phyloP scores from a whole-genome alignment of 345 rosid species.

The Gossypium rotundifolium region DNA sequence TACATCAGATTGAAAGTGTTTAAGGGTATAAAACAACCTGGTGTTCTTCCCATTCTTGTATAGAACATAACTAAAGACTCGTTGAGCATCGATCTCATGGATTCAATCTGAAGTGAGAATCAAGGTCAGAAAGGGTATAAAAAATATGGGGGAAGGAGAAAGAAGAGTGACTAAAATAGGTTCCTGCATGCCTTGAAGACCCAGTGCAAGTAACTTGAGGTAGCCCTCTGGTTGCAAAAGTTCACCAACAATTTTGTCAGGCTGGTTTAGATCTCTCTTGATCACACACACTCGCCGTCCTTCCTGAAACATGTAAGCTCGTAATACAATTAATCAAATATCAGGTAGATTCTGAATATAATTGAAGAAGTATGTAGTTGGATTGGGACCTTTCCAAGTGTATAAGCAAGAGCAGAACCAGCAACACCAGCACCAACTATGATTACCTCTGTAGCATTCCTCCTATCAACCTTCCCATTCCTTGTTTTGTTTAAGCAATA shows the following conservation, averaged over 20 bases:
- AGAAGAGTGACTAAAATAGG: not conserved
- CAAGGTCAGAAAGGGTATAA: not conserved
- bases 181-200: constrained; percentile 32
- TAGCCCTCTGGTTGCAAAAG: constrained; percentile 62
- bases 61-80: constrained; percentile 36
- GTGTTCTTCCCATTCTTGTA: constrained; percentile 18
- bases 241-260: constrained; percentile 57
- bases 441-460: constrained; percentile 15
- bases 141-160: not conserved
- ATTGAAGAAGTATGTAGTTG: not conserved
- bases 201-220: constrained; percentile 46
- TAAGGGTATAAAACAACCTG: not conserved
- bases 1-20: not conserved
- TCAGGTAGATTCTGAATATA: not conserved
- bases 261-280: constrained; percentile 53
- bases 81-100: constrained; percentile 42
- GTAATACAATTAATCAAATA: not conserved
- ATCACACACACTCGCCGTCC: constrained; percentile 50
- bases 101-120: constrained; percentile 13
- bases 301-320: constrained; percentile 28
- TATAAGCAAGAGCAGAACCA: constrained; percentile 3
- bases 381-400: constrained; percentile 27
- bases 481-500: not conserved
- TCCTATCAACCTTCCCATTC: not conserved
- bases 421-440: not conserved